These are phyloP conservation scores for Pyrenophora seminiperda DNA, from an alignment of 2,329 filamentous ascomycete genomes.

Conservation along the genomic window DNA sequence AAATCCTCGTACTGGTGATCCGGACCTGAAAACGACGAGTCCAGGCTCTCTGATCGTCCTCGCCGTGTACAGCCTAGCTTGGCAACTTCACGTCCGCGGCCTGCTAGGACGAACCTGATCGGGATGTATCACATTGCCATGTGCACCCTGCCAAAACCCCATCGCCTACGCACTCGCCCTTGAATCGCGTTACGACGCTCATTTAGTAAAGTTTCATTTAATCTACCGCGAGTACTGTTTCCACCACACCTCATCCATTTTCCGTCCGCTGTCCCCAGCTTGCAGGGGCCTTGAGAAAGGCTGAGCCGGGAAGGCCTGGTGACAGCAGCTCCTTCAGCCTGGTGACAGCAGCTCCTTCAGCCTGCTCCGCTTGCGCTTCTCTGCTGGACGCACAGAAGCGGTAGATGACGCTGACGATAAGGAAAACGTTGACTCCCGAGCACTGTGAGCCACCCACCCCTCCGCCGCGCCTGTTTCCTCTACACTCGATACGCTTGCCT, in stretches of 20 bases:
- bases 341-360: slow-evolving; percentile 31
- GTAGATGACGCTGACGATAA: slow-evolving; percentile 32
- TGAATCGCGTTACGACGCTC: slow-evolving; percentile 5
- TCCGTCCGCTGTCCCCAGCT: slow-evolving; percentile 17
- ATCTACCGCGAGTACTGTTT: slow-evolving; percentile 14
- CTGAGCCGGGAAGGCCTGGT: slow-evolving; percentile 26
- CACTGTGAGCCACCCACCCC: slow-evolving; percentile 10
- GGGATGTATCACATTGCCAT: slow-evolving; percentile 7
- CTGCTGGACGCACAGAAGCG: slow-evolving; percentile 15
- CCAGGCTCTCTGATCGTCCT: slow-evolving; percentile 15
- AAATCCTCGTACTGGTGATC: slow-evolving; percentile 15
- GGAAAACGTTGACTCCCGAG: slow-evolving; percentile 23
- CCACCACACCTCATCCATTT: slow-evolving; percentile 12
- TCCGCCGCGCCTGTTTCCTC: slow-evolving; percentile 15
- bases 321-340: slow-evolving; percentile 29
- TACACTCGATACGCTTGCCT: slow-evolving; percentile 15
- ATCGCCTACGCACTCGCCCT: neutral
- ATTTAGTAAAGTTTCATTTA: slow-evolving; percentile 24
- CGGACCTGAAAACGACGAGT: neutral
- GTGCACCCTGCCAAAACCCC: neutral
- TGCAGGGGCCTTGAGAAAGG: slow-evolving; percentile 19
- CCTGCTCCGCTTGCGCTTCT: slow-evolving; percentile 30
- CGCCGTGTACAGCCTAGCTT: neutral
- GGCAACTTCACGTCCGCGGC: slow-evolving; percentile 8
- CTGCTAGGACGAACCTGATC: slow-evolving; percentile 12